A percentile compares a stretch with the other conserved stretches of the same genome.
phyloP scores from a whole-genome alignment of 2,329 filamentous ascomycete genomes.

The Elsinoe necatrix region DNA sequence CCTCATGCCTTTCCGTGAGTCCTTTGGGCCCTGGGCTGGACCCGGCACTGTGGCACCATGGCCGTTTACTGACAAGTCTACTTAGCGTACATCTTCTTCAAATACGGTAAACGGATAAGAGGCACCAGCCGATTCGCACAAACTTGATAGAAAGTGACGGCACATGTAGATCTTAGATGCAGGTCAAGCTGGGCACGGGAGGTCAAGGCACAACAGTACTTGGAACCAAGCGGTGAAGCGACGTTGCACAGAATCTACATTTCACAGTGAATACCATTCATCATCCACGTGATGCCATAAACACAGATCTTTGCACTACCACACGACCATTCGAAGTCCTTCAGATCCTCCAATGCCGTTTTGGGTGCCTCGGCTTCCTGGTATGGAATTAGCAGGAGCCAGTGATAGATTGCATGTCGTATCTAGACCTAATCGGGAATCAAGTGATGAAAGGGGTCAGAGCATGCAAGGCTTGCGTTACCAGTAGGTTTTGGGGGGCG shows the following conservation, averaged over 20 bases:
- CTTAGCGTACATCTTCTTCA: slow-evolving; percentile 41
- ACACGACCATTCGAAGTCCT: not conserved
- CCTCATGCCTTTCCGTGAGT: slow-evolving; percentile 39
- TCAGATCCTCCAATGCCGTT: not conserved
- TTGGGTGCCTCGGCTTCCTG: not conserved
- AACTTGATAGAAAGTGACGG: not conserved
- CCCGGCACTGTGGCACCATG: slow-evolving; percentile 22
- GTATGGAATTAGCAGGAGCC: not conserved
- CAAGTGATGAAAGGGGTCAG: not conserved
- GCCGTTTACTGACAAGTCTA: slow-evolving; percentile 20
- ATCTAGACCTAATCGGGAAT: not conserved
- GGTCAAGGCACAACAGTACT: not conserved
- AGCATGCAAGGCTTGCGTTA: slow-evolving; percentile 4
- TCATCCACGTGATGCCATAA: slow-evolving; percentile 24
- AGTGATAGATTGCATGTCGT: not conserved
- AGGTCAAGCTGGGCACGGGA: not conserved
- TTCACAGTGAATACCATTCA: not conserved
- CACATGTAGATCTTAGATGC: slow-evolving; percentile 11
- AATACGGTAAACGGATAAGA: slow-evolving; percentile 42
- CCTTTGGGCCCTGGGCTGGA: not conserved
- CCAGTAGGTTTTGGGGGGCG: not conserved
- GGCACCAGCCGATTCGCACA: slow-evolving; percentile 39
- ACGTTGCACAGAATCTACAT: slow-evolving; percentile 5
- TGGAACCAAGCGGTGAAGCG: not conserved
- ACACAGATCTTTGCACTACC: slow-evolving; percentile 7